phyloP scores from a whole-genome alignment of 1,284 basidiomycete genomes.

The Sparassis latifolia region DNA sequence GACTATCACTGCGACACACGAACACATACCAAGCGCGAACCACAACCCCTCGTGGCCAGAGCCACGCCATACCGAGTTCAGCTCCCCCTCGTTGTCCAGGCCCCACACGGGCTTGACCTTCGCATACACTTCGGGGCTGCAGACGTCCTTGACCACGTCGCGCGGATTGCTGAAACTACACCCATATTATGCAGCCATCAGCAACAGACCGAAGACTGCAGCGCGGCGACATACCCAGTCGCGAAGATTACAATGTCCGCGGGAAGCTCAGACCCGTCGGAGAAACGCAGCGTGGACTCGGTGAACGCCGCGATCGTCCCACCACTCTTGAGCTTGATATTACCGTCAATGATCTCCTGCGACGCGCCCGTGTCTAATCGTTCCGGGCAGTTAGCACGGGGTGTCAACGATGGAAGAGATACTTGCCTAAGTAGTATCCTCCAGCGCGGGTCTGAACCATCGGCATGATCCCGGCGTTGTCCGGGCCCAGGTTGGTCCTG shows the following conservation, averaged over 20 bases:
- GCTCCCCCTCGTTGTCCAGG: slow-evolving; percentile 12
- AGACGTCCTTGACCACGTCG: not conserved
- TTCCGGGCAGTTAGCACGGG: not conserved
- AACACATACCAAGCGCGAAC: not conserved
- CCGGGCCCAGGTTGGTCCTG: slow-evolving; percentile 32
- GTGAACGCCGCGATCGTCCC: slow-evolving; percentile 11
- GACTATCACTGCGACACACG: not conserved
- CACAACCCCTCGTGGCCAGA: not conserved
- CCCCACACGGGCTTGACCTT: slow-evolving; percentile 8
- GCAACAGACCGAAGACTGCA: not conserved
- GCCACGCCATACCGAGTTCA: not conserved
- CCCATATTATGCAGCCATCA: not conserved
- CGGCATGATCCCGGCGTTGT: slow-evolving; percentile 31
- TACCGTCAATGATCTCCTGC: slow-evolving; percentile 13
- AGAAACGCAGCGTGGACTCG: slow-evolving; percentile 15
- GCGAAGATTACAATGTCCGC: slow-evolving; percentile 25
- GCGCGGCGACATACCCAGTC: slow-evolving; percentile 16
- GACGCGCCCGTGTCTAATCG: slow-evolving; percentile 9
- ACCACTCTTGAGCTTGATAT: slow-evolving; percentile 15
- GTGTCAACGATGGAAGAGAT: not conserved
- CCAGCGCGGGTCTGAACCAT: slow-evolving; percentile 31
- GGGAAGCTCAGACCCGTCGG: slow-evolving; percentile 17
- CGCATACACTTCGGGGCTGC: slow-evolving; percentile 6
- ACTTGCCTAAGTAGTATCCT: slow-evolving; percentile 37
- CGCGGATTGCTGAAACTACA: not conserved